Conservation (phyloP, 208 protist species). For the Leishmania major region DNA sequence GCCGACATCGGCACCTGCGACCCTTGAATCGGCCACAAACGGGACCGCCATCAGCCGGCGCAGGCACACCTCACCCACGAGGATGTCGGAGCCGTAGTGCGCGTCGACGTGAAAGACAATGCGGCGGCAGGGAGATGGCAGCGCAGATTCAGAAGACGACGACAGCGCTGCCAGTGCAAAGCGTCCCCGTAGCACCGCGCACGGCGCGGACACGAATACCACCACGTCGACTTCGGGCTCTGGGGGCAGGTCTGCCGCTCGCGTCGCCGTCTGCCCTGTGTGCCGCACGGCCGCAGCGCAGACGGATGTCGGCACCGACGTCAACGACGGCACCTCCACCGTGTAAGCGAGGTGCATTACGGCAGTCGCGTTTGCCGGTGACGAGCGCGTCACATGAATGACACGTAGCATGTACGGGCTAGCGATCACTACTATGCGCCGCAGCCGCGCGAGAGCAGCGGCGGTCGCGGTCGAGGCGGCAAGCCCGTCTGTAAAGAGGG, state of each 20-base stretch:
- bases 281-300: conserved; percentile 25
- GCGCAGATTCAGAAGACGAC: not conserved
- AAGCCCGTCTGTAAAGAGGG: conserved; percentile 12
- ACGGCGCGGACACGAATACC: conserved; percentile 18
- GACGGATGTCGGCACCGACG: conserved; percentile 45
- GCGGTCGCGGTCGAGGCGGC: not conserved
- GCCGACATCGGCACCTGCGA: not conserved
- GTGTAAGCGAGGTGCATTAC: conserved; percentile 38
- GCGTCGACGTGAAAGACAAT: conserved; percentile 6
- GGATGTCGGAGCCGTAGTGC: conserved; percentile 11
- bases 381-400: conserved; percentile 26
- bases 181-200: conserved; percentile 21
- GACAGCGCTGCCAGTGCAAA: conserved; percentile 6
- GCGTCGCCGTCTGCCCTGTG: not conserved
- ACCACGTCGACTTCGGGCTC: conserved; percentile 13
- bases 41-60: conserved; percentile 20
- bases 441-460: not conserved
- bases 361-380: not conserved
- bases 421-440: conserved; percentile 45
- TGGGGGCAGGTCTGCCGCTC: not conserved
- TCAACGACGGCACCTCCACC: conserved; percentile 47
- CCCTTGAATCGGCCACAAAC: conserved; percentile 2
- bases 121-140: not conserved
- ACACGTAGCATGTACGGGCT: conserved; percentile 56
- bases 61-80: conserved; percentile 24